Evolutionary conservation across 192 early-diverging fungal species (phyloP).

Genomic region (Gorgonomyces haynaldii): DNA sequence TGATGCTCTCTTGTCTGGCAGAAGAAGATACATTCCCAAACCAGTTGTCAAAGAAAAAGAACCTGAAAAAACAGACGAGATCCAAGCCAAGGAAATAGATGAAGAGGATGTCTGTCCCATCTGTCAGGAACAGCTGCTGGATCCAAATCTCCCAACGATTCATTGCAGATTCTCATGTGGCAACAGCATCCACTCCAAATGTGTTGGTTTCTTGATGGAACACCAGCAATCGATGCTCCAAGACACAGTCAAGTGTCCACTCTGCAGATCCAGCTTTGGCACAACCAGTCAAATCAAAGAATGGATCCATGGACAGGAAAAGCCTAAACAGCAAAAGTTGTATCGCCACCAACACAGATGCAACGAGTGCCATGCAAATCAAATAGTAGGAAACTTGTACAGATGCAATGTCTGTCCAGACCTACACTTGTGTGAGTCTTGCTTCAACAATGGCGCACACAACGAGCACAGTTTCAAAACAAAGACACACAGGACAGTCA

Average conservation of each 20-base stretch:
- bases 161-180: constrained; percentile 36
- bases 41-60: neutral
- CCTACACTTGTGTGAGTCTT: constrained; percentile 23
- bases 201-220: constrained; percentile 32
- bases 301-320: constrained; percentile 9
- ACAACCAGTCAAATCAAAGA: constrained; percentile 22
- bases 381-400: constrained; percentile 1
- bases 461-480: constrained; percentile 21
- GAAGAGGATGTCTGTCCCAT: constrained; percentile 38
- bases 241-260: constrained; percentile 31
- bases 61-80: neutral
- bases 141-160: neutral
- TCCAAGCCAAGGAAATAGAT: constrained; percentile 9
- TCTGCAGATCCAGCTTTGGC: constrained; percentile 32
- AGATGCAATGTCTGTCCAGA: constrained; percentile 18
- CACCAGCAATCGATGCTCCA: constrained; percentile 30
- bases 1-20: constrained; percentile 13
- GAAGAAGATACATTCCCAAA: neutral
- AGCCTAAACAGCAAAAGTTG: constrained; percentile 6
- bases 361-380: neutral
- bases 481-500: neutral
- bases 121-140: constrained; percentile 29
- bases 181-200: constrained; percentile 38
- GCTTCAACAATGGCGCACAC: constrained; percentile 18
- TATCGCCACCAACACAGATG: neutral